Evolutionary conservation across 164 flowering plant genomes (phyloP).

Genomic region (Vitis labrusca): DNA sequence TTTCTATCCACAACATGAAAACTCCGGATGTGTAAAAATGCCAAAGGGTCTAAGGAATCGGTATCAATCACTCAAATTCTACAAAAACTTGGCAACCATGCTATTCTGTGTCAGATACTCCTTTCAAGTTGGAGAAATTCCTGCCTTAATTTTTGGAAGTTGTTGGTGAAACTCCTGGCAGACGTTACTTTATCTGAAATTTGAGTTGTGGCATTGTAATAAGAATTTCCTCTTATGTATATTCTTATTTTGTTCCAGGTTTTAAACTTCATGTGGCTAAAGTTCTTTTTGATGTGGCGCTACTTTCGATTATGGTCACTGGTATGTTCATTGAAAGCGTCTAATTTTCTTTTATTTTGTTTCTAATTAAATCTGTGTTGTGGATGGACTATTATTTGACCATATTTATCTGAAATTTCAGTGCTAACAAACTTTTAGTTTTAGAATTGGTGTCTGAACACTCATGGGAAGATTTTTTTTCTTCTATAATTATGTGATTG

Average conservation of each 20-base stretch:
- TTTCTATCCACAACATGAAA: too few species aligned
- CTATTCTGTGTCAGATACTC: neutral
- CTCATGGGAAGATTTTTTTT: neutral
- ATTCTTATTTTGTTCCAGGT: constrained; percentile 51
- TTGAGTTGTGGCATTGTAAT: neutral
- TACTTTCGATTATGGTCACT: constrained; percentile 92
- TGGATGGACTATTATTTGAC: neutral
- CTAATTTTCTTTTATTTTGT: neutral
- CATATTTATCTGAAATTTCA: neutral
- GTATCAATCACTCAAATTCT: too few species aligned
- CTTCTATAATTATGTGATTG: constrained; percentile 11
- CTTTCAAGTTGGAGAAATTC: neutral
- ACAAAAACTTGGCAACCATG: too few species aligned
- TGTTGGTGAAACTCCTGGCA: neutral
- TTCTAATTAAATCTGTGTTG: neutral
- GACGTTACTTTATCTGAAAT: neutral
- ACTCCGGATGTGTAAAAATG: too few species aligned
- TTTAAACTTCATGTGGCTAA: constrained; percentile 96
- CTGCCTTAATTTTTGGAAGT: neutral
- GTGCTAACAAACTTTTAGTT: neutral
- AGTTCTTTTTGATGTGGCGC: constrained; percentile 92
- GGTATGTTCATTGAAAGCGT: constrained; percentile 45
- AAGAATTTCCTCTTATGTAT: neutral
- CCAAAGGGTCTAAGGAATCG: too few species aligned
- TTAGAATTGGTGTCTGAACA: constrained; percentile 6